Base-by-base conservation (phyloP, 2,329 filamentous ascomycete species). In the Diaporthe batatas region DNA sequence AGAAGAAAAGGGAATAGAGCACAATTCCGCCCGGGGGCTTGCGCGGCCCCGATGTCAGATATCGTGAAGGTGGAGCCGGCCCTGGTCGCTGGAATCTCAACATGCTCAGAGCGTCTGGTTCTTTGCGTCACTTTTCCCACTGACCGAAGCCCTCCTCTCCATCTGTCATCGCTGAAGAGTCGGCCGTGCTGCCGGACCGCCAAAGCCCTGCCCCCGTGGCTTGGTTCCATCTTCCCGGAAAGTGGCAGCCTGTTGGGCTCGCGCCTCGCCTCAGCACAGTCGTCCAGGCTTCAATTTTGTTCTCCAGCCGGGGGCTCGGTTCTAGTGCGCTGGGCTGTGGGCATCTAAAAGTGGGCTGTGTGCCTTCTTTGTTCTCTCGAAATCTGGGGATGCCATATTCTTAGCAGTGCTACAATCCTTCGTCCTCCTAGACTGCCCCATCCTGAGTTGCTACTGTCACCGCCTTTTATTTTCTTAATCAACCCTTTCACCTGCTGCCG, bases 331-430 rank as follows among this genome's bases (percentile, higher is more conserved):
- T 54, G 68, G 29, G 36, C 71, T 70, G 54, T 70, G 68, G 68
- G 67, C 14, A 71, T 68, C 44, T 53, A 44, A 53, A 65, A 62
- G 72, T 73, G 72, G 72, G 72, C 72, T 72, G 54, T 73, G 72
- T 55, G 68, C n/a, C n/a, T 23, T 36, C 29, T 69, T n/a, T 70
- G 55, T 44, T 34, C 39, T 49, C 67, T 62, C 34, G 29, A 42
- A 68, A 57, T 57, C 72, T 72, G 59, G 72, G 68, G 72, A 68
- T 72, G 47, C 53, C 34, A 55, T 68, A 58, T 71, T 62, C 53
- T 58, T 68, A 72, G 58, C 57, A 72, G 59, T 72, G 42, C 58
- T 68, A 54, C 21, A 68, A 55, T 59, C 70, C 62, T 72, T 47
- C 69, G 44, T 67, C 32, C 57, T n/a, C 32, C 55, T 65, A 57